Conservation (phyloP, 169 alveolate genomes). For the Plasmodium knowlesi region DNA sequence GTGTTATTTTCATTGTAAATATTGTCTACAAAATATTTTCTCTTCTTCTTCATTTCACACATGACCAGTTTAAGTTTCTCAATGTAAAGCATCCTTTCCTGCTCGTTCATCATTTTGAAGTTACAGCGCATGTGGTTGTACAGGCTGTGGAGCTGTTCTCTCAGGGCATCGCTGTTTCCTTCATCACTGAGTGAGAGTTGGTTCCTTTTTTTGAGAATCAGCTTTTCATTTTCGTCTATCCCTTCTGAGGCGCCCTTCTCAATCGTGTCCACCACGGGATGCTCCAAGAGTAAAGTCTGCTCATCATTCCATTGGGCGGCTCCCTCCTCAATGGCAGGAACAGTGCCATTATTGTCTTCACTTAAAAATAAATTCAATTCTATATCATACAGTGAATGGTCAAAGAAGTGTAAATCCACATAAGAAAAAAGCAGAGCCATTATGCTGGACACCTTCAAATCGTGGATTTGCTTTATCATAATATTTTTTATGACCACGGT, state of each 20-base stretch:
- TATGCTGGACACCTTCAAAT: conserved; percentile 56
- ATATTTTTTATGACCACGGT: conserved; percentile 46
- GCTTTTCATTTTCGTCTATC: not conserved
- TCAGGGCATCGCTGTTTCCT: not conserved
- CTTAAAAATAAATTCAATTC: conserved; percentile 31
- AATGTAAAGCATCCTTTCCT: conserved; percentile 9
- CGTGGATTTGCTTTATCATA: conserved; percentile 62
- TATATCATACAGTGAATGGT: conserved; percentile 45
- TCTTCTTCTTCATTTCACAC: conserved; percentile 30
- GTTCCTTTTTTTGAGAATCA: not conserved
- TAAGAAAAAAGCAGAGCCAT: conserved; percentile 38
- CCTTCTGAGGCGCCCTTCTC: not conserved
- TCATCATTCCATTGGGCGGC: not conserved
- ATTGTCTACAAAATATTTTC: conserved; percentile 16
- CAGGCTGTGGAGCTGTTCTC: conserved; percentile 2
- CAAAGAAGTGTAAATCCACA: conserved; percentile 37
- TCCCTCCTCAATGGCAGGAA: not conserved
- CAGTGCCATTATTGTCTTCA: conserved; percentile 13
- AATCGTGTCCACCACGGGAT: not conserved
- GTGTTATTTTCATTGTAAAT: conserved; percentile 17
- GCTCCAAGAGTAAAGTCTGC: not conserved
- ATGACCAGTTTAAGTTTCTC: conserved; percentile 34
- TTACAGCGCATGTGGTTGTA: conserved; percentile 17
- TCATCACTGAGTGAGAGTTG: not conserved
- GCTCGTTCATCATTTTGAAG: conserved; percentile 24